Evolutionary conservation across 2,329 filamentous ascomycete species (phyloP).

Genomic region (Emmonsiellopsis sp.): DNA sequence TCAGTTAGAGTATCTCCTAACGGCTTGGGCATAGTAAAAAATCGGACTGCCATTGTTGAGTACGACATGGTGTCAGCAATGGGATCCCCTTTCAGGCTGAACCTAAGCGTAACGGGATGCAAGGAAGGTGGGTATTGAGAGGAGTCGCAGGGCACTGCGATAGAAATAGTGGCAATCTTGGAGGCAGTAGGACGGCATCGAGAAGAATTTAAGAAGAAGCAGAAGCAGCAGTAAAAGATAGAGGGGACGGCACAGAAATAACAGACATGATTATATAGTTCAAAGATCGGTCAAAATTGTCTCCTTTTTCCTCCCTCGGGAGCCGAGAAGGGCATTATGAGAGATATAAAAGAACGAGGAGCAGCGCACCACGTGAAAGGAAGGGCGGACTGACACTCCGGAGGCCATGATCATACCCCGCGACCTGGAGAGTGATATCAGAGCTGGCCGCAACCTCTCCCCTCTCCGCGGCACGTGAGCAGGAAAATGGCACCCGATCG

Average conservation of each 20-base stretch:
- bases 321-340: neutral
- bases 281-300: neutral
- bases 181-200: constrained; percentile 71
- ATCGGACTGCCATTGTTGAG: constrained; percentile 56
- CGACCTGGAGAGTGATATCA: constrained; percentile 1
- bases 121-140: constrained; percentile 72
- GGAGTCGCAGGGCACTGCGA: constrained; percentile 75
- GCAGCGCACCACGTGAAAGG: neutral
- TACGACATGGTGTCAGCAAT: constrained; percentile 43
- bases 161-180: constrained; percentile 92
- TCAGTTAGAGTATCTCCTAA: constrained; percentile 59
- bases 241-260: constrained; percentile 2
- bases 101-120: constrained; percentile 63
- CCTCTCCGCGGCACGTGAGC: neutral
- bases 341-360: neutral
- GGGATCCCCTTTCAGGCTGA: neutral
- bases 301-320: neutral
- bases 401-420: neutral
- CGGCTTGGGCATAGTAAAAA: constrained; percentile 63
- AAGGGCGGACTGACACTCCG: neutral
- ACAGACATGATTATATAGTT: neutral
- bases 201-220: constrained; percentile 27
- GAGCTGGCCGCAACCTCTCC: neutral
- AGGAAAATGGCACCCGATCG: neutral
- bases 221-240: constrained; percentile 8